phyloP scores from a whole-genome alignment of 1,139 yeast species.

The Sporopachydermia cereana region DNA sequence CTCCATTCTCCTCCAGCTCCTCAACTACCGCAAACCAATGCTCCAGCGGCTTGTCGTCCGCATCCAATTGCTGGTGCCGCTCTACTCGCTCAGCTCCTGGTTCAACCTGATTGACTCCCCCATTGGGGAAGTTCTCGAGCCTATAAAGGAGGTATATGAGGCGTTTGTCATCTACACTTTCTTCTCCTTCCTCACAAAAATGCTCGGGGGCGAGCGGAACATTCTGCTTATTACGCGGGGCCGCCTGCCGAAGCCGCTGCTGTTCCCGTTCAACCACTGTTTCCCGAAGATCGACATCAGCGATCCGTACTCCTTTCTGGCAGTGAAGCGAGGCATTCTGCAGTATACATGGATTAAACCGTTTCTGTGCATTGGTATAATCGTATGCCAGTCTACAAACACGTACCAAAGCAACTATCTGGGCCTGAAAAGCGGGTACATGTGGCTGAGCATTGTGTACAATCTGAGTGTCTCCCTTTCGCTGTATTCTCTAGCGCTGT shows the following conservation, averaged over 20 bases:
- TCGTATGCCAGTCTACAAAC: slow-evolving; percentile 40
- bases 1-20: slow-evolving; percentile 41
- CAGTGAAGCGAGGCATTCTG: slow-evolving; percentile 71
- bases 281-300: slow-evolving; percentile 62
- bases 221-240: slow-evolving; percentile 69
- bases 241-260: slow-evolving; percentile 45
- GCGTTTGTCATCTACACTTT: slow-evolving; percentile 94
- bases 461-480: slow-evolving; percentile 75
- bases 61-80: slow-evolving; percentile 50
- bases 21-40: slow-evolving; percentile 76
- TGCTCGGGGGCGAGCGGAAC: slow-evolving; percentile 85
- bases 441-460: slow-evolving; percentile 62
- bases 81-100: slow-evolving; percentile 45
- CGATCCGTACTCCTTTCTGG: slow-evolving; percentile 70
- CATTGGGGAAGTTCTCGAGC: slow-evolving; percentile 47
- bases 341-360: slow-evolving; percentile 97
- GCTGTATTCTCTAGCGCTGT: slow-evolving; percentile 73
- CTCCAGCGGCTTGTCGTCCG: slow-evolving; percentile 82
- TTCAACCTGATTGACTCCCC: slow-evolving; percentile 38
- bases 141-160: slow-evolving; percentile 81
- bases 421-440: slow-evolving; percentile 37
- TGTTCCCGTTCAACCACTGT: slow-evolving; percentile 44
- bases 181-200: slow-evolving; percentile 66
- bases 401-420: slow-evolving; percentile 36
- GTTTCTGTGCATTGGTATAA: slow-evolving; percentile 45